Percentiles rank a stretch among this genome's conserved stretches.
Evolutionary conservation across 106 monocot genomes (phyloP).

Genomic region (Alisma plantagoaquatica): DNA sequence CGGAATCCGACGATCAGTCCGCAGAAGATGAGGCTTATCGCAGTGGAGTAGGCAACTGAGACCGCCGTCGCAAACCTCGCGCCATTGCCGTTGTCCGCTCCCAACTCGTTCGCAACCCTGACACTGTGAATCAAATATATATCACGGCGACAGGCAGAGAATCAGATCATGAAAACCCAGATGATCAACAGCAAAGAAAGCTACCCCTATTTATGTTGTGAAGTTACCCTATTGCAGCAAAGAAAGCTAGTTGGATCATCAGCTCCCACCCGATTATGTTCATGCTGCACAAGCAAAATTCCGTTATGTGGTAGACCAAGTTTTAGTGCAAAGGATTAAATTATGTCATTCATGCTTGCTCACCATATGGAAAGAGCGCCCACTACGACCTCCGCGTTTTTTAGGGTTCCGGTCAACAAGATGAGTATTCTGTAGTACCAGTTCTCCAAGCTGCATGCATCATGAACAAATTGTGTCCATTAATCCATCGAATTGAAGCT

Average conservation of each 20-base stretch:
- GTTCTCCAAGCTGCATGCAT: background rate
- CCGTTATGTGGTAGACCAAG: too few species aligned
- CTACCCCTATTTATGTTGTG: background rate
- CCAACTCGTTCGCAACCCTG: constrained; percentile 76
- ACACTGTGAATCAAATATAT: too few species aligned
- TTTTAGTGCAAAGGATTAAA: too few species aligned
- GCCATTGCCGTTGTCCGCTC: constrained; percentile 62
- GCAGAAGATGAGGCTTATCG: constrained; percentile 58
- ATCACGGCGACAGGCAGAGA: too few species aligned
- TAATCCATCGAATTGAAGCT: background rate
- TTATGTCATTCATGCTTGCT: too few species aligned
- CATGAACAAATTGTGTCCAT: background rate
- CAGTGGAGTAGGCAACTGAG: constrained; percentile 29
- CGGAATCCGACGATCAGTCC: constrained; percentile 36
- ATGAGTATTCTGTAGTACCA: too few species aligned
- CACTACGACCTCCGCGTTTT: background rate
- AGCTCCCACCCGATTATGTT: constrained; percentile 10
- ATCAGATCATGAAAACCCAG: too few species aligned
- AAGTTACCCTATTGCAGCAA: constrained; percentile 7
- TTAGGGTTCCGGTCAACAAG: background rate
- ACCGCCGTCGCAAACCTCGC: constrained; percentile 64
- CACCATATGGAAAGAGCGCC: background rate
- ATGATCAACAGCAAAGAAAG: too few species aligned
- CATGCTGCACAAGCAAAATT: too few species aligned
- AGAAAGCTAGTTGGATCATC: constrained; percentile 10